Evolutionary conservation across 108 stramenopile genomes (phyloP), one percentile per base, ranked within the genome.

Genomic region (Skeletonema grethae): DNA sequence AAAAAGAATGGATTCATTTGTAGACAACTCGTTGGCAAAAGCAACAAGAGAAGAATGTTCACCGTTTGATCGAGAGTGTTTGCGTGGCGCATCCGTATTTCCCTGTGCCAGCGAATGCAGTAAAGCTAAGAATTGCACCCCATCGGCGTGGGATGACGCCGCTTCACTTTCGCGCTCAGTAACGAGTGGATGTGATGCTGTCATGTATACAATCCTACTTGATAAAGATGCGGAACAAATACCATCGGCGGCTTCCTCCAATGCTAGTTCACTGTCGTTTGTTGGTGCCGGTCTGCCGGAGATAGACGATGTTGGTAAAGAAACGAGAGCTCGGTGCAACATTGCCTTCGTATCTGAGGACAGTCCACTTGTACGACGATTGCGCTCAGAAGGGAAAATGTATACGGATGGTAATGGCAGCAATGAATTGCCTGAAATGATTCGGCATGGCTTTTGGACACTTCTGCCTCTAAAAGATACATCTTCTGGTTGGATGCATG

Each of bases 71-170:
- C 67, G 74, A 30, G 93, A 91, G 68, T 94, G 93, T 57, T 79
- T 91, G 7, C 86, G 79, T 22, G 93, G 88, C 9, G 60, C 82
- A 2, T 82, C 90, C n/a, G 86, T 91, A 12, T 94, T 90, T 77
- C 93, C 93, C 0, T 94, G 93, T 77, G 82, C 90, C 5, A 89
- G 88, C 9, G 93, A 94, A 63, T 94, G 93, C 65, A 77, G 88
- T 34, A 85, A 86, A 31, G 50, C 73, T 45, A 76, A 71, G 4
- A 81, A 84, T 65, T 94, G 93, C 50, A 85, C 84, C 1, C 73
- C 69, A 39, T 87, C 89, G 9, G 84, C 69, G 16, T 94, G 84
- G 70, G 93, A 94, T 55, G 86, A 87, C 45, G 79, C 87, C 12
- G 67, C 85, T 5, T 65, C 50, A 8, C 64, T 77, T 60, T 90